phyloP scores from a whole-genome alignment of 805 yeast species.

The Nakazawaea ishiwadae region DNA sequence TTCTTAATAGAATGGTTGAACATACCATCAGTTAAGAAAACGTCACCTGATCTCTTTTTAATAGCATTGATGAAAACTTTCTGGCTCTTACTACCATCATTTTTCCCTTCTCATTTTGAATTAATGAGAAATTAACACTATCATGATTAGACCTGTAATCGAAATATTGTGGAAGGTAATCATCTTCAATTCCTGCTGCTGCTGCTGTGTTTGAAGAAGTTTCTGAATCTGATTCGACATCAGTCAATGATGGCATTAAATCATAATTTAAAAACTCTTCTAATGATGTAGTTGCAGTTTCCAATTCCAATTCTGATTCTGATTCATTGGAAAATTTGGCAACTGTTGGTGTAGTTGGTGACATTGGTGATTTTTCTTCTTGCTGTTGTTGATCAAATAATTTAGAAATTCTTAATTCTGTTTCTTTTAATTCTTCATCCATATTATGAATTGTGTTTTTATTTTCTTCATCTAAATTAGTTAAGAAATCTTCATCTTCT shows the following conservation, averaged over 20 bases:
- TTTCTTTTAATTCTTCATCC: constrained; percentile 7
- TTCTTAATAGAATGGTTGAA: constrained; percentile 6
- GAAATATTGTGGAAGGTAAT: constrained; percentile 6
- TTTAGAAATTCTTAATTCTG: constrained; percentile 9
- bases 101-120: constrained; percentile 2
- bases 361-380: background rate
- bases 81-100: background rate
- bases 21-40: constrained; percentile 10
- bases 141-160: constrained; percentile 7
- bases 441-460: background rate
- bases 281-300: background rate
- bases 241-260: constrained; percentile 6
- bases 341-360: background rate
- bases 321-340: background rate
- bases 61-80: constrained; percentile 4
- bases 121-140: constrained; percentile 6
- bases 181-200: background rate
- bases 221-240: background rate
- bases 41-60: constrained; percentile 5
- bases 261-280: constrained; percentile 11
- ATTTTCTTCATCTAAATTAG: background rate
- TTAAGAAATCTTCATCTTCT: constrained; percentile 7
- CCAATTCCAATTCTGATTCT: background rate
- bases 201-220: background rate
- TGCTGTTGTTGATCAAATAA: constrained; percentile 1